phyloP scores from a whole-genome alignment of 2,329 filamentous ascomycete species.

The Monilinia laxa region DNA sequence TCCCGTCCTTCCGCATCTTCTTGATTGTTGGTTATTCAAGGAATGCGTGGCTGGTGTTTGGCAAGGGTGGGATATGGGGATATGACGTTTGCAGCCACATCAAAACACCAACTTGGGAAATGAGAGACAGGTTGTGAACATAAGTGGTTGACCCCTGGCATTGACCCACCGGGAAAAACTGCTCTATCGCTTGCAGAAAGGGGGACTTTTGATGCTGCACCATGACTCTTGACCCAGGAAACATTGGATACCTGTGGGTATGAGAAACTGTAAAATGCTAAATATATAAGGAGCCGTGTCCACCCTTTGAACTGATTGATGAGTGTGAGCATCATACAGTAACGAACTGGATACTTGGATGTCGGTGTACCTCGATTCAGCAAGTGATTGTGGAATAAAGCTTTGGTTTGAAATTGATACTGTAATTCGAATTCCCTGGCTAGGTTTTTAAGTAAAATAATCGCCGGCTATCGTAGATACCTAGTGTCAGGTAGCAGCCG shows the following conservation, averaged over 20 bases:
- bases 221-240: background rate
- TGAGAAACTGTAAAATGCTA: background rate
- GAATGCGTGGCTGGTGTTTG: background rate
- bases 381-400: no score
- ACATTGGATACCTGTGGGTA: background rate
- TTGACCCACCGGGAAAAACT: background rate
- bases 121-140: background rate
- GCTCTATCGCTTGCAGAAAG: constrained; percentile 13
- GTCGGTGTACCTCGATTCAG: no score
- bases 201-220: background rate
- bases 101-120: background rate
- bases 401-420: no score
- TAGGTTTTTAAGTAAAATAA: no score
- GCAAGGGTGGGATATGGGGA: background rate
- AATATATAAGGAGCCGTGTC: background rate
- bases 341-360: no score
- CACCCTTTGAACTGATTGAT: no score
- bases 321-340: no score
- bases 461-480: no score
- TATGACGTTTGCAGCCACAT: constrained; percentile 13
- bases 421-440: no score
- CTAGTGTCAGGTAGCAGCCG: no score
- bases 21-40: background rate
- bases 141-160: no score
- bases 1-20: background rate